These are phyloP conservation scores for Paspalum vaginatum DNA, from an alignment of 176 grass and related monocot species.

Conservation along the genomic window DNA sequence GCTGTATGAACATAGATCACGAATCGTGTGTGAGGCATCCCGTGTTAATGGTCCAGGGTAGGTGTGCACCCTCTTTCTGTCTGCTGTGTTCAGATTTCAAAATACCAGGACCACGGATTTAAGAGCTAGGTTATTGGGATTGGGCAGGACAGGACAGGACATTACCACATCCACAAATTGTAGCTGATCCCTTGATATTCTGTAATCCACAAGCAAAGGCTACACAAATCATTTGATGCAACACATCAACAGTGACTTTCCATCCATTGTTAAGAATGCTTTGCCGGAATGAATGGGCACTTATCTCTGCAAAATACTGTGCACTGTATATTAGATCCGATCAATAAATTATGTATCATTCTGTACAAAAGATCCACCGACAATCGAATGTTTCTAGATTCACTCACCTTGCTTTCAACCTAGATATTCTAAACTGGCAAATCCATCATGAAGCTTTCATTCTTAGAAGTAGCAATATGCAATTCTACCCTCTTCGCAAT, in stretches of 20 bases:
- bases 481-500: not conserved
- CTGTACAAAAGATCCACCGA: not conserved
- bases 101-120: slow-evolving; percentile 8
- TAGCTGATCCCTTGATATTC: not conserved
- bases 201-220: not conserved
- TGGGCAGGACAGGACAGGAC: not conserved
- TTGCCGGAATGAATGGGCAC: not conserved
- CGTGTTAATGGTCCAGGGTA: not conserved
- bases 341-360: not conserved
- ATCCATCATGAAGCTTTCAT: not conserved
- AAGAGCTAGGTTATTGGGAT: slow-evolving; percentile 23
- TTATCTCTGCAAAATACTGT: not conserved
- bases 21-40: not conserved
- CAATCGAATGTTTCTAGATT: not conserved
- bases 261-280: not conserved
- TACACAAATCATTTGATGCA: not conserved
- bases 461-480: not conserved
- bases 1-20: not conserved
- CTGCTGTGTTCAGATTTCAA: not conserved
- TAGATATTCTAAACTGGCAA: not conserved
- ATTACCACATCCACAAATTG: not conserved
- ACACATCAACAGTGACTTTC: not conserved
- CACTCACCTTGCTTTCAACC: not conserved
- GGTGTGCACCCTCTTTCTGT: slow-evolving; percentile 1
- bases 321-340: not conserved